These are phyloP conservation scores for Pythium grandisporangium DNA, from an alignment of 352 stramenopile species.

Conservation along the genomic window DNA sequence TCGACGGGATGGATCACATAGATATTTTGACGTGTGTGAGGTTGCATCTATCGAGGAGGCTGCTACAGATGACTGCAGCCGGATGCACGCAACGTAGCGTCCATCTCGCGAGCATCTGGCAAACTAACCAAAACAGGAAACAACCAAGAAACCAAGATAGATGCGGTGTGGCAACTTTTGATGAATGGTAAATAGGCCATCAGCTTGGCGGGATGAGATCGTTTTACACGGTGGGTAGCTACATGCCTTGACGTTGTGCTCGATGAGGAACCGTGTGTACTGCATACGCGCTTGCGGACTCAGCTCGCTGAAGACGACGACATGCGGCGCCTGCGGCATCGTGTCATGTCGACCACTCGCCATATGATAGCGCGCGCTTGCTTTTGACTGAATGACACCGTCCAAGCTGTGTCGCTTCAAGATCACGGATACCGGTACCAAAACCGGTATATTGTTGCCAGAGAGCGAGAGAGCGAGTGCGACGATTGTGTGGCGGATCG, in stretches of 20 bases:
- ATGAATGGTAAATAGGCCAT: background rate
- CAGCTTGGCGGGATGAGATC: too few relatives aligned
- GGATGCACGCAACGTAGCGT: slow-evolving; percentile 47
- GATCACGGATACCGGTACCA: background rate
- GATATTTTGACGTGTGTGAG: too few relatives aligned
- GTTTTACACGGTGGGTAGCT: background rate
- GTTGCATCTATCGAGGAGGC: background rate
- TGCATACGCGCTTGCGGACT: slow-evolving; percentile 40
- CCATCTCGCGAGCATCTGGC: slow-evolving; percentile 32
- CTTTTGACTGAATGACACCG: background rate
- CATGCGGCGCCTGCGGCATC: slow-evolving; percentile 16
- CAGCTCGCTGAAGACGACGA: slow-evolving; percentile 60
- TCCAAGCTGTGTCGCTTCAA: background rate
- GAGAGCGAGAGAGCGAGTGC: too few relatives aligned
- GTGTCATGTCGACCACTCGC: too few relatives aligned
- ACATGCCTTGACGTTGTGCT: slow-evolving; percentile 47
- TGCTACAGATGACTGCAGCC: slow-evolving; percentile 16
- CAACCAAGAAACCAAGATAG: too few relatives aligned
- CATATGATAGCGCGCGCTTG: background rate
- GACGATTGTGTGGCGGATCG: background rate
- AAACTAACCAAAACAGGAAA: too few relatives aligned
- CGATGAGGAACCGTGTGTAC: slow-evolving; percentile 65
- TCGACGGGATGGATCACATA: too few relatives aligned
- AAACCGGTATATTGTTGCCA: background rate
- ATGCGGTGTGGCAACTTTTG: too few relatives aligned